Evolutionary conservation across 495 filamentous ascomycete species (phyloP).

Genomic region (Aspergillus panamensis): DNA sequence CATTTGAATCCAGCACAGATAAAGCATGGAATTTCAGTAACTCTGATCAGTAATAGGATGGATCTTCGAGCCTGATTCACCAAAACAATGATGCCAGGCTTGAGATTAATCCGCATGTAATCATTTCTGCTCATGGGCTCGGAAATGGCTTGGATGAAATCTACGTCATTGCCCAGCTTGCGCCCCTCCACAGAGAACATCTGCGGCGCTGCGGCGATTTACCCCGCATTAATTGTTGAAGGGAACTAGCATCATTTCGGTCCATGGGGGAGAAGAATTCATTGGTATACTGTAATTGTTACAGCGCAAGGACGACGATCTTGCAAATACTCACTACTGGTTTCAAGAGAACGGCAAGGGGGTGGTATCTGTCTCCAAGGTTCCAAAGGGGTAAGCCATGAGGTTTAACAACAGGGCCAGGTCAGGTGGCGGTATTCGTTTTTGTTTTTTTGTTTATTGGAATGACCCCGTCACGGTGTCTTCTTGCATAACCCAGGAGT

Average conservation of each 20-base stretch:
- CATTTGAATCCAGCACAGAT: neutral
- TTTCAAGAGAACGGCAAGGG: neutral
- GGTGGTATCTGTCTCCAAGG: neutral
- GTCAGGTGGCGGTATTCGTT: slow-evolving; percentile 3
- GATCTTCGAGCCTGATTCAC: neutral
- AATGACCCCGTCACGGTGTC: slow-evolving; percentile 3
- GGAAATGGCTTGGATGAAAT: neutral
- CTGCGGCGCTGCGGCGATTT: neutral
- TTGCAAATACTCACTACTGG: neutral
- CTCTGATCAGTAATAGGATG: neutral
- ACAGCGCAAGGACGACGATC: neutral
- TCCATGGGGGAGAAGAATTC: neutral
- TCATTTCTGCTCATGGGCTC: neutral
- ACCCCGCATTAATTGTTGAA: slow-evolving; percentile 14
- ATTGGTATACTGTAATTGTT: neutral
- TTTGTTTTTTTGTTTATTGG: neutral
- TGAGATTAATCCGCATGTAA: neutral
- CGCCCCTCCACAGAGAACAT: neutral
- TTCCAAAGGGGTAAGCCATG: neutral
- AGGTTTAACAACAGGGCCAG: neutral
- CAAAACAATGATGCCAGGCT: neutral
- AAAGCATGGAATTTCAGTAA: neutral
- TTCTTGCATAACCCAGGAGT: slow-evolving; percentile 1
- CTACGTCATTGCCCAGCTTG: slow-evolving; percentile 9
- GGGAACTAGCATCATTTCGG: neutral